Evolutionary conservation across 2,329 filamentous ascomycete genomes (phyloP).

Genomic region (Tolypocladium pustulatum): DNA sequence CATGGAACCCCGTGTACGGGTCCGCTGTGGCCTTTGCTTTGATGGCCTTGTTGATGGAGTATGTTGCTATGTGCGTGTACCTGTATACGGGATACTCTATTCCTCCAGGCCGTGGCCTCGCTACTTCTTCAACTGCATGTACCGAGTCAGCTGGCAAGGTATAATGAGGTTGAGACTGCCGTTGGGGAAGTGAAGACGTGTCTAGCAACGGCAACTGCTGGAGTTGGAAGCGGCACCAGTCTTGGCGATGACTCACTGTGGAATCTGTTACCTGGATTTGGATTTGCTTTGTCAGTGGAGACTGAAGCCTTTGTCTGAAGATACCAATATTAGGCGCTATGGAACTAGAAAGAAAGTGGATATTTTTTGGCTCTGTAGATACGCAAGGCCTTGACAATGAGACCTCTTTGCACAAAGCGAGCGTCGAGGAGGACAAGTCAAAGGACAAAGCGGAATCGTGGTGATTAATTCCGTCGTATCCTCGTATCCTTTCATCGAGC

Average conservation of each 20-base stretch:
- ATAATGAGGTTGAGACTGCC: background rate
- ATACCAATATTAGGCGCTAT: background rate
- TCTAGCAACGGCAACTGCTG: background rate
- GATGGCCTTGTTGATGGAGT: constrained; percentile 8
- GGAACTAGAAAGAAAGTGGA: background rate
- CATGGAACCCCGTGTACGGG: constrained; percentile 10
- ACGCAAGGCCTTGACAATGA: background rate
- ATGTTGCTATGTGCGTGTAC: constrained; percentile 6
- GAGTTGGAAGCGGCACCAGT: background rate
- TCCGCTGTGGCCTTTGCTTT: constrained; percentile 5
- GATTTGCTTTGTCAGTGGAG: background rate
- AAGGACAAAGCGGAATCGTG: background rate
- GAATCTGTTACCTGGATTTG: background rate
- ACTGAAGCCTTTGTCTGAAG: background rate
- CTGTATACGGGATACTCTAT: constrained; percentile 8
- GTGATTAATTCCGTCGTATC: background rate
- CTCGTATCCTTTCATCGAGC: no score
- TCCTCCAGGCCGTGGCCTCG: constrained; percentile 1
- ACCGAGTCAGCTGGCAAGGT: background rate
- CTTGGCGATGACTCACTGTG: background rate
- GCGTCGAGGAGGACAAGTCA: background rate
- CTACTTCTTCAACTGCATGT: background rate
- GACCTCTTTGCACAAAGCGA: background rate
- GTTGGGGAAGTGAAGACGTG: background rate
- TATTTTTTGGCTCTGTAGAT: background rate